phyloP scores from a whole-genome alignment of 148 eudicot species.

The Gaultheria prostrata region DNA sequence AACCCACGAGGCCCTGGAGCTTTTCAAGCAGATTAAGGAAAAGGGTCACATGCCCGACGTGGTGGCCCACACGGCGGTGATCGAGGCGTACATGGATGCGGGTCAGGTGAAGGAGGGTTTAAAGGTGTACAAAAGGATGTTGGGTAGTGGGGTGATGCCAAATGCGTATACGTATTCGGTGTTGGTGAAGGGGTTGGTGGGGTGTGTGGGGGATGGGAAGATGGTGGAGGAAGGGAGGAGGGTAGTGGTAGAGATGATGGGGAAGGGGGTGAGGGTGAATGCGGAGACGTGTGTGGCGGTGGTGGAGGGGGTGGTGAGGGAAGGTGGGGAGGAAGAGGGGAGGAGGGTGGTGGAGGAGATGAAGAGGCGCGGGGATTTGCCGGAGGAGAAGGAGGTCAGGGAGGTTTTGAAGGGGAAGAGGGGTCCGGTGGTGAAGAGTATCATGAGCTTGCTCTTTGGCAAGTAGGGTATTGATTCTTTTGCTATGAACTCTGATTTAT shows the following conservation, averaged over 20 bases:
- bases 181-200: slow-evolving; percentile 51
- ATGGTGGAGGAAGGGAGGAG: slow-evolving; percentile 52
- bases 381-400: slow-evolving; percentile 48
- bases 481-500: neutral
- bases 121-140: slow-evolving; percentile 46
- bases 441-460: slow-evolving; percentile 49
- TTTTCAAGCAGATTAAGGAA: slow-evolving; percentile 60
- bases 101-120: slow-evolving; percentile 49
- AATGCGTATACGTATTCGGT: slow-evolving; percentile 52
- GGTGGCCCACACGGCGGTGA: slow-evolving; percentile 76
- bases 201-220: slow-evolving; percentile 26
- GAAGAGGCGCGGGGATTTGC: slow-evolving; percentile 48
- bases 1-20: slow-evolving; percentile 69
- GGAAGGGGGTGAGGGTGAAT: slow-evolving; percentile 55
- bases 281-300: slow-evolving; percentile 43
- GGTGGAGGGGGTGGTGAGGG: slow-evolving; percentile 45
- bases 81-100: slow-evolving; percentile 68
- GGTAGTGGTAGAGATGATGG: slow-evolving; percentile 64
- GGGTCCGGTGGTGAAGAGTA: slow-evolving; percentile 35
- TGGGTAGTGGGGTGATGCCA: slow-evolving; percentile 50
- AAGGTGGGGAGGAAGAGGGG: slow-evolving; percentile 44
- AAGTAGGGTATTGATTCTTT: slow-evolving; percentile 24
- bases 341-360: slow-evolving; percentile 47
- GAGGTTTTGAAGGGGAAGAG: slow-evolving; percentile 49
- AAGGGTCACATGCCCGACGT: slow-evolving; percentile 80